Evolutionary conservation across 192 early-diverging fungal genomes (phyloP).

Genomic region (Mortierella hygrophila): DNA sequence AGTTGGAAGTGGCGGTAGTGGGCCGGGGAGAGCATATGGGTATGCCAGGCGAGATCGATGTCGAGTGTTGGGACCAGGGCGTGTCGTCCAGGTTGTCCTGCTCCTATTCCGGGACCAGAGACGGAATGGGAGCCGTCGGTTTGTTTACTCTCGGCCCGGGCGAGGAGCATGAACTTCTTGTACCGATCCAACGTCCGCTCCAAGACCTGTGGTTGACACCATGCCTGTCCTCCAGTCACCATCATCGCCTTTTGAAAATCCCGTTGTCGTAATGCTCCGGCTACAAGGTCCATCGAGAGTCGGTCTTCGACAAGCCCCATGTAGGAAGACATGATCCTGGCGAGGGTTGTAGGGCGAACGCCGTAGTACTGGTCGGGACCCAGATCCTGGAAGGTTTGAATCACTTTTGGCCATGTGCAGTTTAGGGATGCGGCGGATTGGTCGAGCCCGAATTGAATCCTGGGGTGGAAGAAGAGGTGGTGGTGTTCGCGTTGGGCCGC

Average conservation of each 20-base stretch:
- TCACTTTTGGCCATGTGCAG: constrained; percentile 49
- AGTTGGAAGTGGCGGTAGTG: constrained; percentile 69
- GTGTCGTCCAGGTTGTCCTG: constrained; percentile 29
- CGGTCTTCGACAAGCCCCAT: constrained; percentile 39
- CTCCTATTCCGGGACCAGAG: constrained; percentile 17
- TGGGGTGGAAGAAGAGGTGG: constrained; percentile 53
- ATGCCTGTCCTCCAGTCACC: constrained; percentile 48
- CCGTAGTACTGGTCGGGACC: constrained; percentile 53
- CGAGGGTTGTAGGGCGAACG: constrained; percentile 40
- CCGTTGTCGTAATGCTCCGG: constrained; percentile 40
- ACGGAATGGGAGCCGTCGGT: constrained; percentile 18
- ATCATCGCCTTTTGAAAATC: constrained; percentile 59
- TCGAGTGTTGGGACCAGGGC: constrained; percentile 73
- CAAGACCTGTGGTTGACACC: constrained; percentile 51
- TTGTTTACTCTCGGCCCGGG: constrained; percentile 31
- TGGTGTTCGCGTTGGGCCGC: constrained; percentile 41
- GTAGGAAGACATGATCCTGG: constrained; percentile 45
- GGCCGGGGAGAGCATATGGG: constrained; percentile 69
- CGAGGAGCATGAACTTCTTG: constrained; percentile 41
- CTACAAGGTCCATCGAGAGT: constrained; percentile 42
- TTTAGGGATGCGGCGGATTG: constrained; percentile 45
- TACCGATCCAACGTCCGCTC: constrained; percentile 41
- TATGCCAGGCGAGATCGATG: constrained; percentile 80
- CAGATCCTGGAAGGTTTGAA: constrained; percentile 47
- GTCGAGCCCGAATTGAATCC: constrained; percentile 48